phyloP scores from a whole-genome alignment of 2,329 filamentous ascomycete genomes.

The Penicillium sp. region DNA sequence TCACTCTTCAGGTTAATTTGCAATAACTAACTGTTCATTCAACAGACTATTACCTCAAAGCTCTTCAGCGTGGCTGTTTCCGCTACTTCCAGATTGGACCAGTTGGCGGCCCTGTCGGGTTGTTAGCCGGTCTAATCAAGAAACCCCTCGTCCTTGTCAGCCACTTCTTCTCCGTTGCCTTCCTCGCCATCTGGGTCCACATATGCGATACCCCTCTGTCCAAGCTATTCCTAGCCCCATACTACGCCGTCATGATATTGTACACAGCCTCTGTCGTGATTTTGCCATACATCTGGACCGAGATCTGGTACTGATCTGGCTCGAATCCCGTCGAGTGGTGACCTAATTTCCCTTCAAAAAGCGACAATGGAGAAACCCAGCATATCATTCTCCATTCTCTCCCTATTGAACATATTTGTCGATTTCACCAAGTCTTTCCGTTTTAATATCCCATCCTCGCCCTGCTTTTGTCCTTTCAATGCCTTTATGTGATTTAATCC shows the following conservation, averaged over 20 bases:
- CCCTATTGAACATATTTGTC: constrained; percentile 5
- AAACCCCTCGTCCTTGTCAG: constrained; percentile 69
- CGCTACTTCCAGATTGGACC: constrained; percentile 72
- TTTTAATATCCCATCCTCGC: constrained; percentile 9
- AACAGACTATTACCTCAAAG: constrained; percentile 59
- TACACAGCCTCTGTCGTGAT: constrained; percentile 76
- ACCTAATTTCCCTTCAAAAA: constrained; percentile 2
- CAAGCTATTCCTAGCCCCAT: constrained; percentile 56
- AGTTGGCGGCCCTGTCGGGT: constrained; percentile 66
- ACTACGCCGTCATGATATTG: constrained; percentile 61
- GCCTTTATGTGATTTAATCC: constrained; percentile 5
- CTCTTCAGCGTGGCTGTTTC: constrained; percentile 85
- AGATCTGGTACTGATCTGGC: constrained; percentile 43
- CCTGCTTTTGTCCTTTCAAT: neutral
- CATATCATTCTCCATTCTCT: neutral
- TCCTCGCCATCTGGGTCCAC: constrained; percentile 71
- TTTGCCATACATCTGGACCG: constrained; percentile 67
- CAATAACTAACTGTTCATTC: constrained; percentile 4
- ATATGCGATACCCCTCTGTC: constrained; percentile 44
- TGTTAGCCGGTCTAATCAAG: constrained; percentile 73
- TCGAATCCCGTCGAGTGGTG: neutral
- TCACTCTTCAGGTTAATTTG: neutral
- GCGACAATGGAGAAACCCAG: neutral
- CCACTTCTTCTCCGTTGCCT: constrained; percentile 91
- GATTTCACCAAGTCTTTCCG: neutral